Evolutionary conservation across 257 asterid genomes (phyloP).

Genomic region (Orobanche coerulescens): DNA sequence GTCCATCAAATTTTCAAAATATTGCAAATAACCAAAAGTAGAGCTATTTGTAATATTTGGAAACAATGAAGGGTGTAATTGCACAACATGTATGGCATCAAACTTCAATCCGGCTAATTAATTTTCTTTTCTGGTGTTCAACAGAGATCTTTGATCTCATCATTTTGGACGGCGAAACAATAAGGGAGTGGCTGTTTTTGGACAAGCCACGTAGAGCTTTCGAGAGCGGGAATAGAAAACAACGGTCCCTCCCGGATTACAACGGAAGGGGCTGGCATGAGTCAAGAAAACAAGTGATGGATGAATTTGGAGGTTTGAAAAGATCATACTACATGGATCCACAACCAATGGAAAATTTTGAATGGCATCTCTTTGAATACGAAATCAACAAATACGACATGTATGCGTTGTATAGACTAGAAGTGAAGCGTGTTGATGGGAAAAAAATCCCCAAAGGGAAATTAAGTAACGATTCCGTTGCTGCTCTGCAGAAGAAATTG

Average conservation of each 20-base stretch:
- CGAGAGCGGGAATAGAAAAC: slow-evolving; percentile 91
- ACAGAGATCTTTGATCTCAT: slow-evolving; percentile 78
- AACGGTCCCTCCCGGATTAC: slow-evolving; percentile 87
- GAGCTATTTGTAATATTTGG: too few species aligned
- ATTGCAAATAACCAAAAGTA: too few species aligned
- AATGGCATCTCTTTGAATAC: slow-evolving; percentile 90
- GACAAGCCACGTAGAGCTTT: slow-evolving; percentile 94
- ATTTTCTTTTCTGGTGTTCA: slow-evolving; percentile 15
- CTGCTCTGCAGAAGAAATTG: slow-evolving; percentile 84
- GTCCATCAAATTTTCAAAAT: too few species aligned
- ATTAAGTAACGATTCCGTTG: slow-evolving; percentile 50
- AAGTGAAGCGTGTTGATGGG: slow-evolving; percentile 59
- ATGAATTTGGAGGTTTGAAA: slow-evolving; percentile 74
- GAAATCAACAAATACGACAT: slow-evolving; percentile 60
- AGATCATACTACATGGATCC: slow-evolving; percentile 99
- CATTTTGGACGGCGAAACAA: slow-evolving; percentile 67
- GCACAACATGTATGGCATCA: too few species aligned
- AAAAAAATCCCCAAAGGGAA: slow-evolving; percentile 70
- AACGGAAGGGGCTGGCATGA: slow-evolving; percentile 98
- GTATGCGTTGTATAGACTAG: slow-evolving; percentile 80
- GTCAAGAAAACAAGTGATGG: slow-evolving; percentile 83
- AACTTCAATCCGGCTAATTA: background rate
- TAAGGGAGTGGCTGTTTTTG: slow-evolving; percentile 91
- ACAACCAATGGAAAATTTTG: slow-evolving; percentile 69
- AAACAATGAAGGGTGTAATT: too few species aligned